Evolutionary conservation across 345 rosid genomes (phyloP).

Genomic region (Punica granatum): DNA sequence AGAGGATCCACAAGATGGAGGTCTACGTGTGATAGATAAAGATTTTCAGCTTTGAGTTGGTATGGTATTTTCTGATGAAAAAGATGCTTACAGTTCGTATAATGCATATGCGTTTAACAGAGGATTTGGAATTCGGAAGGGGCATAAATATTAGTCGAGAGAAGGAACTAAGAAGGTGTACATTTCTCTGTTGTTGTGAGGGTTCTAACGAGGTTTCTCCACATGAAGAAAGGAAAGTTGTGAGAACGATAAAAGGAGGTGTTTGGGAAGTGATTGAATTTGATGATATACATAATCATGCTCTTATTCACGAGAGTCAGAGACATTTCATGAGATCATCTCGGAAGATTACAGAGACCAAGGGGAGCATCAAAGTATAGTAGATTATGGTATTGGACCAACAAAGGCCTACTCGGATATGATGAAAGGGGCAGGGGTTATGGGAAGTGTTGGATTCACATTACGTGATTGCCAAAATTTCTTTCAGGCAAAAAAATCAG

Average conservation of each 20-base stretch:
- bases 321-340: background rate
- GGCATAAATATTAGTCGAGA: too few species aligned
- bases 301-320: background rate
- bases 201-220: too few species aligned
- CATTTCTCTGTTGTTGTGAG: too few species aligned
- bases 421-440: background rate
- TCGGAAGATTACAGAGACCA: background rate
- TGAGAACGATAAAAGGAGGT: background rate
- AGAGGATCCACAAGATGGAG: too few species aligned
- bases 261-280: background rate
- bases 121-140: too few species aligned
- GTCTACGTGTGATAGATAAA: too few species aligned
- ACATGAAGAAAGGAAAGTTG: too few species aligned
- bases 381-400: background rate
- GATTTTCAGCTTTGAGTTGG: too few species aligned
- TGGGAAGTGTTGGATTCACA: background rate
- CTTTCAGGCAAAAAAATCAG: background rate
- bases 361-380: background rate
- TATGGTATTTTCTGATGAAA: too few species aligned
- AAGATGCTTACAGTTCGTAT: too few species aligned
- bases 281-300: background rate
- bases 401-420: background rate
- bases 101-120: too few species aligned
- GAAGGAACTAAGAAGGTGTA: too few species aligned
- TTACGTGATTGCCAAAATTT: conserved; percentile 3